Conservation (phyloP, 306 rosid species). For the Macrotyloma uniflorum region DNA sequence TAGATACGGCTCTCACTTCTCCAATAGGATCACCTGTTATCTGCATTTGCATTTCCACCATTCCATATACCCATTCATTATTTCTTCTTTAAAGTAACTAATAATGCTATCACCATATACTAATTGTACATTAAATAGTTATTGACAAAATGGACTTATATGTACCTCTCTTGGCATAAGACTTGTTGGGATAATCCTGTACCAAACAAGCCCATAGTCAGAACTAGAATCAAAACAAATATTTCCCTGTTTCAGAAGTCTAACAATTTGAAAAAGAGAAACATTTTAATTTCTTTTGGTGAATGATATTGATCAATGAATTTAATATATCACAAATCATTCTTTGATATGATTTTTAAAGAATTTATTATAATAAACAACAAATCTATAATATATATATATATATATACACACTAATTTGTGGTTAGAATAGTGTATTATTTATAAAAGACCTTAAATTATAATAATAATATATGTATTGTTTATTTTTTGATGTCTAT, state of each 20-base stretch:
- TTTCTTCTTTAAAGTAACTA: not conserved
- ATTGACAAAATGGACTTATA: not conserved
- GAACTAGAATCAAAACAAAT: not conserved
- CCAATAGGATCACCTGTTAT: constrained; percentile 93
- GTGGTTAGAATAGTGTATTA: not conserved
- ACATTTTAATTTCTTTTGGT: not conserved
- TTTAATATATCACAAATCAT: not conserved
- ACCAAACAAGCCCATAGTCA: constrained; percentile 36
- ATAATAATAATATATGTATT: not conserved
- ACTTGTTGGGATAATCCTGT: constrained; percentile 90
- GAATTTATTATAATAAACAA: no score
- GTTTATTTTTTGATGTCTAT: not conserved
- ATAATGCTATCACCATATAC: not conserved
- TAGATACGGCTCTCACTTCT: constrained; percentile 87
- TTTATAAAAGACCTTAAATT: not conserved
- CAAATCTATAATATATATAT: not conserved
- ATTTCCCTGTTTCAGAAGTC: not conserved
- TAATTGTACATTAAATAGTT: not conserved
- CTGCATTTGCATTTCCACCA: constrained; percentile 55
- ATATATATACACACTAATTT: not conserved
- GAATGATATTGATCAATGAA: not conserved
- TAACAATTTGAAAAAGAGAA: not conserved
- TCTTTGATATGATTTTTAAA: no score
- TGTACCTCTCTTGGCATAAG: constrained; percentile 95
- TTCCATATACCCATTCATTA: no score